Conservation (phyloP, 352 stramenopile genomes). For the Peronospora tabacina region DNA sequence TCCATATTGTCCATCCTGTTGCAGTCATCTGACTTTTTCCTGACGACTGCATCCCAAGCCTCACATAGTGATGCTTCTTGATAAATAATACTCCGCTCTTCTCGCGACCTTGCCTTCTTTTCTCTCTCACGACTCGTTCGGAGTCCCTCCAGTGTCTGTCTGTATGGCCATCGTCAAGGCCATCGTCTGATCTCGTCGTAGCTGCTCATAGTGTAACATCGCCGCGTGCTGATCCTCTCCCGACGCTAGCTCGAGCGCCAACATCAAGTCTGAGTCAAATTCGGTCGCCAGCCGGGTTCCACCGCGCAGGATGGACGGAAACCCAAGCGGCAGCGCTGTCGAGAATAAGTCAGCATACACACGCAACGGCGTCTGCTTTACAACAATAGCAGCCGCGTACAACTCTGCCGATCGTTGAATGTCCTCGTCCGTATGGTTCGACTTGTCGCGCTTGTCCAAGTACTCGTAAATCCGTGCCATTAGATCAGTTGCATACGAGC, state of each 20-base stretch:
- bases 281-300: constrained; percentile 37
- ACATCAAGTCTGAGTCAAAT: constrained; percentile 50
- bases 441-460: constrained; percentile 57
- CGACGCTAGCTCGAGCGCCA: constrained; percentile 54
- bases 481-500: constrained; percentile 68
- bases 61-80: constrained; percentile 27
- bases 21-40: not conserved
- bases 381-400: constrained; percentile 34
- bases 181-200: constrained; percentile 43
- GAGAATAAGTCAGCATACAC: constrained; percentile 48
- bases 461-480: constrained; percentile 76
- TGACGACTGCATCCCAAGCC: constrained; percentile 3
- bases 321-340: constrained; percentile 38
- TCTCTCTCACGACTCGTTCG: constrained; percentile 36
- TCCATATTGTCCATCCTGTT: not conserved
- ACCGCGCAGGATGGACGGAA: constrained; percentile 37
- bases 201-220: constrained; percentile 54
- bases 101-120: constrained; percentile 8
- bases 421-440: constrained; percentile 30
- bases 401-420: constrained; percentile 44
- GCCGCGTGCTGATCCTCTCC: constrained; percentile 60
- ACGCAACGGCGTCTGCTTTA: constrained; percentile 43
- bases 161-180: constrained; percentile 50
- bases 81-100: constrained; percentile 39
- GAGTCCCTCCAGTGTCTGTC: constrained; percentile 37